A percentile compares a stretch with the other conserved stretches of the same genome.
Evolutionary conservation across 257 asterid species (phyloP).

Genomic region (Gentiana dahurica): DNA sequence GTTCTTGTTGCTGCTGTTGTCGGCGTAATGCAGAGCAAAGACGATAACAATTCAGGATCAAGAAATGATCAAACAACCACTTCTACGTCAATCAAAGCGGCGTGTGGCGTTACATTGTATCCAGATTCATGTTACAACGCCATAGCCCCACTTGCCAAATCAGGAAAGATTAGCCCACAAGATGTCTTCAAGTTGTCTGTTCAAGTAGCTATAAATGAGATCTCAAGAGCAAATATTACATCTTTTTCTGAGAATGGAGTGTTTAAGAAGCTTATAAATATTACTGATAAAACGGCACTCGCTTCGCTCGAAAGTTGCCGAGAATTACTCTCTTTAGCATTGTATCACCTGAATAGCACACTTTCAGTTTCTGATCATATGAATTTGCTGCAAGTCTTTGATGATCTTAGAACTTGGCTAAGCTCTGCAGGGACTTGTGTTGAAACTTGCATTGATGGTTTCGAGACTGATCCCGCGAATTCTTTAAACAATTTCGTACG

Average conservation of each 20-base stretch:
- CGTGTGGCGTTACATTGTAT: constrained; percentile 25
- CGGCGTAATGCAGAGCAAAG: constrained; percentile 30
- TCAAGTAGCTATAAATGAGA: constrained; percentile 32
- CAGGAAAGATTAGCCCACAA: constrained; percentile 21
- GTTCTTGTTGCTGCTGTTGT: constrained; percentile 42
- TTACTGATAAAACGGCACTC: constrained; percentile 19
- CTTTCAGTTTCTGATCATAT: constrained; percentile 15
- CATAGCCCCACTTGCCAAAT: constrained; percentile 20
- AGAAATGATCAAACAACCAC: neutral
- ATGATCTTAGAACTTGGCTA: constrained; percentile 63
- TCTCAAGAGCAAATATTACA: constrained; percentile 17
- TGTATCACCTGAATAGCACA: constrained; percentile 42
- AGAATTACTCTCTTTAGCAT: constrained; percentile 28
- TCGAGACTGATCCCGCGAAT: constrained; percentile 13
- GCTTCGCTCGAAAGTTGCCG: constrained; percentile 29
- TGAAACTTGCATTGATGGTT: constrained; percentile 59
- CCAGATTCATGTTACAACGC: constrained; percentile 35
- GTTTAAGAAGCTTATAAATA: constrained; percentile 13
- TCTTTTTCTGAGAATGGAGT: constrained; percentile 3
- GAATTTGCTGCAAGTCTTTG: constrained; percentile 20
- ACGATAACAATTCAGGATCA: constrained; percentile 3
- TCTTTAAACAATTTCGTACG: constrained; percentile 3
- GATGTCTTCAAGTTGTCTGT: constrained; percentile 31
- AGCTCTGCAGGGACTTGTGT: constrained; percentile 72
- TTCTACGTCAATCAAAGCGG: constrained; percentile 22